phyloP scores from a whole-genome alignment of 306 rosid genomes.

The Macrotyloma uniflorum region DNA sequence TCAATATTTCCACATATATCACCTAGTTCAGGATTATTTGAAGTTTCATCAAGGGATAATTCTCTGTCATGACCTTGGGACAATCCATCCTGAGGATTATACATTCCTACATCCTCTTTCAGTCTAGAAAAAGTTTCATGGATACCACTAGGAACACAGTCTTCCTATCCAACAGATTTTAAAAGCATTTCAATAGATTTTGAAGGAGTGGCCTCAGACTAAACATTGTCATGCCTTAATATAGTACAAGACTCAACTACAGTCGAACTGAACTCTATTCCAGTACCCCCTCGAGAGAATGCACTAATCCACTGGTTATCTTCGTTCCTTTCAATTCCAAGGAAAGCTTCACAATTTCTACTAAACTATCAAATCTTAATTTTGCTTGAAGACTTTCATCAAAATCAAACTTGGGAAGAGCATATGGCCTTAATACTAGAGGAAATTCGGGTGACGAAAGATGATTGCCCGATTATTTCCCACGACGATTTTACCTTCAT shows the following conservation, averaged over 20 bases:
- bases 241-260: conserved; percentile 72
- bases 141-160: conserved; percentile 57
- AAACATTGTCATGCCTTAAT: conserved; percentile 87
- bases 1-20: conserved; percentile 43
- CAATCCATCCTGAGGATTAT: conserved; percentile 48
- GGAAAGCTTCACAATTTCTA: conserved; percentile 67
- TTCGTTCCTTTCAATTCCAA: conserved; percentile 61
- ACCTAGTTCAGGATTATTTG: conserved; percentile 47
- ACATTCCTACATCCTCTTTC: conserved; percentile 54
- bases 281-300: conserved; percentile 85
- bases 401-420: conserved; percentile 94
- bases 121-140: conserved; percentile 50
- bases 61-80: conserved; percentile 51
- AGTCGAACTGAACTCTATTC: conserved; percentile 82
- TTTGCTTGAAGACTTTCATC: conserved; percentile 92
- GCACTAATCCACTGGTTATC: conserved; percentile 89
- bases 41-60: conserved; percentile 50
- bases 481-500: no score
- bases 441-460: no score
- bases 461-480: no score
- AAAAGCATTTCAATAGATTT: conserved; percentile 85
- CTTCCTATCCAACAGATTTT: conserved; percentile 99
- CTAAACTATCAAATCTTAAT: conserved; percentile 94
- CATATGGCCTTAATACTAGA: conserved; percentile 77
- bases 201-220: conserved; percentile 99